Evolutionary conservation across 1,139 yeast species (phyloP).

Genomic region (Kurtzmaniella quercitrusa): DNA sequence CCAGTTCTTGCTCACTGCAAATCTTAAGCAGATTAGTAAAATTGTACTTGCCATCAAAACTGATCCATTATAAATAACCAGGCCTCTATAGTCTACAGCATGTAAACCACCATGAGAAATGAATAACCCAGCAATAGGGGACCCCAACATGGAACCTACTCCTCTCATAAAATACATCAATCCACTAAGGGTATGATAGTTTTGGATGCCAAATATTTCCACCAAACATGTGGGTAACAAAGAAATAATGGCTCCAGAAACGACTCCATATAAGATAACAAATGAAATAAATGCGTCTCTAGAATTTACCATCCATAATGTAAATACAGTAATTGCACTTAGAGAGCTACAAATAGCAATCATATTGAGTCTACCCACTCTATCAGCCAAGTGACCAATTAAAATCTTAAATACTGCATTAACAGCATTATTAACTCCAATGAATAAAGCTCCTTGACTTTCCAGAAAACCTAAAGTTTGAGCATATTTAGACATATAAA

Average conservation of each 20-base stretch:
- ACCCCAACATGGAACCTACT: slow-evolving; percentile 26
- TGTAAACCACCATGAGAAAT: slow-evolving; percentile 13
- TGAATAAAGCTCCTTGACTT: slow-evolving; percentile 36
- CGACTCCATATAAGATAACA: slow-evolving; percentile 33
- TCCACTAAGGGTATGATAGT: slow-evolving; percentile 23
- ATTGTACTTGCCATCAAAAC: slow-evolving; percentile 17
- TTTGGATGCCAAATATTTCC: slow-evolving; percentile 33
- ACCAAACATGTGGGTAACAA: slow-evolving; percentile 19
- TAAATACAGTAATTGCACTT: slow-evolving; percentile 27
- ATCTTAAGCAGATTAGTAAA: slow-evolving; percentile 9
- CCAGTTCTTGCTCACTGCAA: background rate
- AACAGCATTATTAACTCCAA: slow-evolving; percentile 40
- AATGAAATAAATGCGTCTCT: slow-evolving; percentile 29
- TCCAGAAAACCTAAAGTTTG: slow-evolving; percentile 29
- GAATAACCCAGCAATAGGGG: slow-evolving; percentile 29
- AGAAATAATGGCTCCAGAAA: slow-evolving; percentile 35
- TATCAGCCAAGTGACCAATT: slow-evolving; percentile 34
- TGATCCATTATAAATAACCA: slow-evolving; percentile 24
- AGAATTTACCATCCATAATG: slow-evolving; percentile 29
- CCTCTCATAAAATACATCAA: slow-evolving; percentile 30
- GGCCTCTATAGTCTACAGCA: slow-evolving; percentile 17
- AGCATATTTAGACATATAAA: slow-evolving; percentile 39
- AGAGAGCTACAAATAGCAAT: slow-evolving; percentile 28
- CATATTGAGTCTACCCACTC: slow-evolving; percentile 34
- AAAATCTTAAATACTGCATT: slow-evolving; percentile 36